Conservation (phyloP, 2,329 filamentous ascomycete genomes). For the Sporothrix pseudoabietina region DNA sequence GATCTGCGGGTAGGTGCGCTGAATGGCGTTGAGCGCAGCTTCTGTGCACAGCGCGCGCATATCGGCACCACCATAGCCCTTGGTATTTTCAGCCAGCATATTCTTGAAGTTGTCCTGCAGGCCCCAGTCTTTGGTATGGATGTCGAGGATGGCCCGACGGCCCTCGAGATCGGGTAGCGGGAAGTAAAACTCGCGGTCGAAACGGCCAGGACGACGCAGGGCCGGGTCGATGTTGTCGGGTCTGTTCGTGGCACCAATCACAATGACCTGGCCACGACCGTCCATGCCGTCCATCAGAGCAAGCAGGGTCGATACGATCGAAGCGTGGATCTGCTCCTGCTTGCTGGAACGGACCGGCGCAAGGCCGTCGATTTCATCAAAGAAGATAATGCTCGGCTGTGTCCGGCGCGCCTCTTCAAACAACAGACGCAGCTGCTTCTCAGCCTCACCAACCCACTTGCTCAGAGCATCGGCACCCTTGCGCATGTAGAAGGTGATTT, state of each 20-base stretch:
- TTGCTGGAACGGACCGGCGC: slow-evolving; percentile 96
- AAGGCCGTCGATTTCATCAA: slow-evolving; percentile 96
- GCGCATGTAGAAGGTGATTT: slow-evolving; percentile 99
- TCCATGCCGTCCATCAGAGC: slow-evolving; percentile 98
- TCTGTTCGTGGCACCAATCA: slow-evolving; percentile 97
- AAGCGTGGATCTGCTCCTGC: slow-evolving; percentile 97
- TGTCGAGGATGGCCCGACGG: slow-evolving; percentile 85
- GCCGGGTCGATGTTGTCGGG: slow-evolving; percentile 96
- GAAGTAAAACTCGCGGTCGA: slow-evolving; percentile 98
- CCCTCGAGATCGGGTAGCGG: slow-evolving; percentile 81
- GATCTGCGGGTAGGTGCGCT: slow-evolving; percentile 93
- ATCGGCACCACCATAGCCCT: slow-evolving; percentile 92
- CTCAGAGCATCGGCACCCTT: slow-evolving; percentile 97
- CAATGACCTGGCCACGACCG: slow-evolving; percentile 95
- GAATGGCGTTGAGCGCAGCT: slow-evolving; percentile 91
- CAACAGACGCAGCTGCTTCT: slow-evolving; percentile 87
- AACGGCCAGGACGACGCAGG: slow-evolving; percentile 88
- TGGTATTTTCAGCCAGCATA: slow-evolving; percentile 82
- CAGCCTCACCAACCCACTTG: slow-evolving; percentile 98
- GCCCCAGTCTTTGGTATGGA: slow-evolving; percentile 94
- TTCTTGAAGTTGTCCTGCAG: slow-evolving; percentile 77
- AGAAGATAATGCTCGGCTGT: slow-evolving; percentile 98
- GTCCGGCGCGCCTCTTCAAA: slow-evolving; percentile 96
- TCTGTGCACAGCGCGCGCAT: slow-evolving; percentile 92
- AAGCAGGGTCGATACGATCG: slow-evolving; percentile 91